Evolutionary conservation across 2,329 filamentous ascomycete species (phyloP).

Genomic region (Parascedosporium putredinis): DNA sequence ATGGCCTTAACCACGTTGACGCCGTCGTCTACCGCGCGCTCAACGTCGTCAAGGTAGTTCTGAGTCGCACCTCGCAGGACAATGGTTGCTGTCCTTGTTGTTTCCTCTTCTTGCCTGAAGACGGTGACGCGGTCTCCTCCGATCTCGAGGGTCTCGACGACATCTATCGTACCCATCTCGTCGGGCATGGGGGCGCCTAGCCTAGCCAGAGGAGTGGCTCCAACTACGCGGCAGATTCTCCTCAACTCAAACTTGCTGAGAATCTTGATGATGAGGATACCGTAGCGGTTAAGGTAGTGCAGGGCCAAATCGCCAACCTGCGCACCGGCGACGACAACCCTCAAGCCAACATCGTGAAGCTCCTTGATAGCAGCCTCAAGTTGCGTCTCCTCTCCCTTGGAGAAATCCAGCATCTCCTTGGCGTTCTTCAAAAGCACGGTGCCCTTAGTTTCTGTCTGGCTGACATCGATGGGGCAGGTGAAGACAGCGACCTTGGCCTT

Average conservation of each 20-base stretch:
- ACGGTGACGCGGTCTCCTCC: constrained; percentile 96
- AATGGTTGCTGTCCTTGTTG: constrained; percentile 85
- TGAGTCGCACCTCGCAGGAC: constrained; percentile 93
- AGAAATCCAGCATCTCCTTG: constrained; percentile 98
- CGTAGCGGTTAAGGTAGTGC: constrained; percentile 96
- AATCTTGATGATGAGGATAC: constrained; percentile 92
- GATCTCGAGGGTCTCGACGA: constrained; percentile 96
- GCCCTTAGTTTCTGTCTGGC: constrained; percentile 97
- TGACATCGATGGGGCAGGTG: constrained; percentile 90
- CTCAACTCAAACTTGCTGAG: constrained; percentile 97
- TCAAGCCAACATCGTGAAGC: constrained; percentile 83
- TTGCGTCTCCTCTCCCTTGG: constrained; percentile 88
- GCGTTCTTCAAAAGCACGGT: constrained; percentile 95
- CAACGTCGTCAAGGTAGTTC: constrained; percentile 94
- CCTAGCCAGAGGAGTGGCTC: constrained; percentile 89
- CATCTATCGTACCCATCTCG: constrained; percentile 89
- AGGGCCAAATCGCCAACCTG: constrained; percentile 92
- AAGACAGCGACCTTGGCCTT: constrained; percentile 96
- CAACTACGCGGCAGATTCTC: constrained; percentile 88
- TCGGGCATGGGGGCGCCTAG: constrained; percentile 98
- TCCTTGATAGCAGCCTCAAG: constrained; percentile 90
- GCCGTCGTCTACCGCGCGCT: constrained; percentile 93
- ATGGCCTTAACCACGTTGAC: constrained; percentile 99
- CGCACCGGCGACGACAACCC: constrained; percentile 84
- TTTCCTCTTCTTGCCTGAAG: constrained; percentile 91